Percentiles rank a stretch among this genome's conserved stretches.
phyloP scores from a whole-genome alignment of 2,329 filamentous ascomycete genomes.

The Fusarium dimerum region DNA sequence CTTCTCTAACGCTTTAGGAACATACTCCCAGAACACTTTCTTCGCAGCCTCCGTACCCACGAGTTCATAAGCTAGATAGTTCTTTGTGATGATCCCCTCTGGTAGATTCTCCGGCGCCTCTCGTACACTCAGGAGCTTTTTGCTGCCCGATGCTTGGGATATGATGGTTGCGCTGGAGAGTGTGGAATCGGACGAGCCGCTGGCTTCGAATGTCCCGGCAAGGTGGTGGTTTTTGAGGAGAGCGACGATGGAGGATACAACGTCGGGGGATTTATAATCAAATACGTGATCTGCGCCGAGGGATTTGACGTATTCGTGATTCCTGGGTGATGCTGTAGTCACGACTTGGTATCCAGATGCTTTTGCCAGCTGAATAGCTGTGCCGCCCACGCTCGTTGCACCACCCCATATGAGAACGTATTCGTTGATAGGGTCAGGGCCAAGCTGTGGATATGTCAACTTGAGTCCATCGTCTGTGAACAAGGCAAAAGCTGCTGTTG shows the following conservation, averaged over 20 bases:
- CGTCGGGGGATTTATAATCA: slow-evolving; percentile 41
- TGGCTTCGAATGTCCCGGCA: slow-evolving; percentile 12
- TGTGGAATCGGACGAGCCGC: slow-evolving; percentile 9
- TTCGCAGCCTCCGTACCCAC: slow-evolving; percentile 13
- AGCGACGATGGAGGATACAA: slow-evolving; percentile 16
- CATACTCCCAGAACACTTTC: slow-evolving; percentile 14
- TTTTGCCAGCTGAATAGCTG: slow-evolving; percentile 46
- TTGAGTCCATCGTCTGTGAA: slow-evolving; percentile 17
- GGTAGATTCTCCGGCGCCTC: background rate
- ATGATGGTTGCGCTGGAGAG: background rate
- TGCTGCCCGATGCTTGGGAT: too few species aligned
- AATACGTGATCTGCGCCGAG: slow-evolving; percentile 47
- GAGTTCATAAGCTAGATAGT: slow-evolving; percentile 6
- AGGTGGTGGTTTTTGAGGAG: slow-evolving; percentile 3
- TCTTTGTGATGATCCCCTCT: slow-evolving; percentile 1
- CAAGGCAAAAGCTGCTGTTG: slow-evolving; percentile 22
- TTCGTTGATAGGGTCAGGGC: background rate
- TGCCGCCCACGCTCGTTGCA: slow-evolving; percentile 46
- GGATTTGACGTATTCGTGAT: slow-evolving; percentile 43
- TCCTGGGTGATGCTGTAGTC: slow-evolving; percentile 42
- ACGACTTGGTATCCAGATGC: slow-evolving; percentile 48
- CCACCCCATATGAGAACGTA: slow-evolving; percentile 47
- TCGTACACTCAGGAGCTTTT: too few species aligned
- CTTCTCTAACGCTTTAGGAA: slow-evolving; percentile 11
- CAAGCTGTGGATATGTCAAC: slow-evolving; percentile 8